Evolutionary conservation across 1,284 basidiomycete genomes (phyloP).

Genomic region (Malassezia psittaci): DNA sequence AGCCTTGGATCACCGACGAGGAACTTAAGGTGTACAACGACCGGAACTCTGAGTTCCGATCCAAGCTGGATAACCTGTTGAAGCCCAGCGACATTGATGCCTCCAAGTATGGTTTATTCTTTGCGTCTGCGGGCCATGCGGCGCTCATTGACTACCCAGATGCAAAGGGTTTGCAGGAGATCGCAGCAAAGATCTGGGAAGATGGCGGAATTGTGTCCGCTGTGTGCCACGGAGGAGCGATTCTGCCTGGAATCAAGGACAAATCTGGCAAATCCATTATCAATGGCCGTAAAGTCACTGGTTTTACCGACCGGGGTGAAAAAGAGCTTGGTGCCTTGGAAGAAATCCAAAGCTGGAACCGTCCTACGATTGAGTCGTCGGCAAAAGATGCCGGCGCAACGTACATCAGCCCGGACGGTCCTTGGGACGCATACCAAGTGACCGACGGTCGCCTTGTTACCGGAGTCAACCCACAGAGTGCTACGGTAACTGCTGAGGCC

Average conservation of each 20-base stretch:
- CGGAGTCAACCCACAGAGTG: constrained; percentile 16
- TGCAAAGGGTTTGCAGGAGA: constrained; percentile 9
- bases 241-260: constrained; percentile 14
- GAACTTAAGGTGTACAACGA: constrained; percentile 5
- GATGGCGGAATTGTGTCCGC: constrained; percentile 19
- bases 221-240: constrained; percentile 20
- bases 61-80: constrained; percentile 5
- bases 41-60: constrained; percentile 11
- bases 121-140: constrained; percentile 17
- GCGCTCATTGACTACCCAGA: constrained; percentile 18
- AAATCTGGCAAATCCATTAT: constrained; percentile 11
- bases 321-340: constrained; percentile 12
- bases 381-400: constrained; percentile 4
- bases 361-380: constrained; percentile 7
- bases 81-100: constrained; percentile 14
- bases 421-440: constrained; percentile 11
- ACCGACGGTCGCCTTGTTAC: constrained; percentile 19
- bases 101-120: constrained; percentile 11
- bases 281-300: constrained; percentile 16
- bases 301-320: constrained; percentile 15
- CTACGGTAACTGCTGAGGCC: constrained; percentile 4
- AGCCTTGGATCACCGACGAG: constrained; percentile 11
- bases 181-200: constrained; percentile 15
- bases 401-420: constrained; percentile 9
- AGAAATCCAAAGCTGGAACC: constrained; percentile 11